Evolutionary conservation across 139 green algal genomes (phyloP), one percentile per base, ranked within the genome.

Genomic region (Astrephomene gubernaculifera): DNA sequence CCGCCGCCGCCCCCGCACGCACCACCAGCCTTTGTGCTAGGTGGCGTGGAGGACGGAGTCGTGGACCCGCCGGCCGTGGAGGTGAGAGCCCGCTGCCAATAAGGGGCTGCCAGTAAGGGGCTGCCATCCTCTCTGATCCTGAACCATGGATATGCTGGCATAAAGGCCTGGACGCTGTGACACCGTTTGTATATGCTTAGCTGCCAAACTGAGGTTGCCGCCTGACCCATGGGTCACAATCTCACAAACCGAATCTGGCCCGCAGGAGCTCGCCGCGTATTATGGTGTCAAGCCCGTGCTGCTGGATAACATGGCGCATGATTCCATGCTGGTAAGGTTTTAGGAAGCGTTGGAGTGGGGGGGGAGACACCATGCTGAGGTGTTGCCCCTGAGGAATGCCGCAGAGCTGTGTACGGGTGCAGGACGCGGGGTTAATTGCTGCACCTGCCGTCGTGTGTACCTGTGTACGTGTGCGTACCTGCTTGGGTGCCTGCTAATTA

Each of bases 281-380:
- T 96, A 92, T 78, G 75, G 85, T 29, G 89, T 88, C 10, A 22
- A 70, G 25, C 87, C 90, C 0, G 64, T 94, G 9, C 71, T 96
- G n/a, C 83, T 97, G 60, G 43, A 71, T 4, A 44, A 81, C 27
- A 88, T 94, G 65, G 95, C 94, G 12, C 96, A 98, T 72, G 96
- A 98, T 86, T 79, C 93, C 36, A 98, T 98, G 96, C 90, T 98
- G 75, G 90, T 93, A 39, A 17, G 88, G n/a, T n/a, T n/a, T n/a
- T n/a, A n/a, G n/a, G n/a, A n/a, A 29, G 29, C 25, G 10, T 41
- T 44, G 33, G n/a, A 43, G 29, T 72, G 14, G n/a, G 35, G 69
- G 57, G 57, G 21, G 9, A 65, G 57, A 24, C 21, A 24, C 14
- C 57, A 65, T 65, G 57, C 29, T 31, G 57, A 33, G 57, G 9